Percentiles rank a stretch among this genome's conserved stretches.
Conservation (phyloP, 345 rosid genomes). For the Microthlaspi erraticum region DNA sequence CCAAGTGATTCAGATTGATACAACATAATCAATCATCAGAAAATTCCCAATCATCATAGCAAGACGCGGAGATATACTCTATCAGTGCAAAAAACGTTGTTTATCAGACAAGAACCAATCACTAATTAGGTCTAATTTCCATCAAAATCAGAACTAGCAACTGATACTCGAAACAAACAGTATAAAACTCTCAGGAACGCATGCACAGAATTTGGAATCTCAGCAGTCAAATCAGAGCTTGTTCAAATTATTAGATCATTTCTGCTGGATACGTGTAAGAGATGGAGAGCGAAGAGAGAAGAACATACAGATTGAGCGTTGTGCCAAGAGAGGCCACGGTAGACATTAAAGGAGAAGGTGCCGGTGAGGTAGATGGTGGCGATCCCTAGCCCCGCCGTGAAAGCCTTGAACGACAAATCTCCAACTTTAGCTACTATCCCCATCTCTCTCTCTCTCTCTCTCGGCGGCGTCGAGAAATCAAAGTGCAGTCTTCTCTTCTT, state of each 20-base stretch:
- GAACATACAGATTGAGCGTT: slow-evolving; percentile 64
- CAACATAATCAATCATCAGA: not conserved
- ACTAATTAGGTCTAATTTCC: not conserved
- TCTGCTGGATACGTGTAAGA: no score
- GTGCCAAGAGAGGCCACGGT: slow-evolving; percentile 81
- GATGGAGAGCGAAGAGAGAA: not conserved
- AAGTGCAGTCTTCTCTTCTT: not conserved
- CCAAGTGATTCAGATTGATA: not conserved
- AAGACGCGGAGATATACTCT: not conserved
- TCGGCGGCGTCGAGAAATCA: slow-evolving; percentile 16
- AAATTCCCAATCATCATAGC: not conserved
- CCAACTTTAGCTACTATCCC: slow-evolving; percentile 63
- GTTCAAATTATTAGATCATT: slow-evolving; percentile 4
- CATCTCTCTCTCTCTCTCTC: slow-evolving; percentile 43
- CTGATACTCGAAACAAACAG: not conserved
- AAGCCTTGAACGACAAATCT: slow-evolving; percentile 74
- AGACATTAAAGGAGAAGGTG: slow-evolving; percentile 79
- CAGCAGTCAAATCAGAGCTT: slow-evolving; percentile 11
- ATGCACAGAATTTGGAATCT: slow-evolving; percentile 25
- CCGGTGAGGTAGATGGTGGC: slow-evolving; percentile 75
- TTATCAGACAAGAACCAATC: slow-evolving; percentile 1
- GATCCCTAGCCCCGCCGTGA: slow-evolving; percentile 76
- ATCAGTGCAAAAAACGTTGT: not conserved
- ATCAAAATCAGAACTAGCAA: slow-evolving; percentile 2
- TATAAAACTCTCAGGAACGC: not conserved